A percentile compares a stretch with the other conserved stretches of the same genome.
Evolutionary conservation across 306 rosid genomes (phyloP).

Genomic region (Corylus americana): DNA sequence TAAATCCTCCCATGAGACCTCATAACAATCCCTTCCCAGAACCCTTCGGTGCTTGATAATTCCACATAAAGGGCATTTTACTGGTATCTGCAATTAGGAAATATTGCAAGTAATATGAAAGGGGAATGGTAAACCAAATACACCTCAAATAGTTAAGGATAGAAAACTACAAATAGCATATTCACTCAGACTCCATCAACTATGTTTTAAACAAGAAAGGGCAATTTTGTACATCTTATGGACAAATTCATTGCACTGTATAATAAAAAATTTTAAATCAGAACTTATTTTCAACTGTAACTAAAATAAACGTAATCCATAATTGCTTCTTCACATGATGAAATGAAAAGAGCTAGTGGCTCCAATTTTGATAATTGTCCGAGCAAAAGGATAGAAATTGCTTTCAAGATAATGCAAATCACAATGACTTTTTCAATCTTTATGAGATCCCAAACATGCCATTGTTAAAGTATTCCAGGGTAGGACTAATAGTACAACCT

Average conservation of each 20-base stretch:
- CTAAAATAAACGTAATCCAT: not conserved
- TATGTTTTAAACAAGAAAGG: not conserved
- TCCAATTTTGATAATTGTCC: slow-evolving; percentile 10
- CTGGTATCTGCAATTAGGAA: slow-evolving; percentile 52
- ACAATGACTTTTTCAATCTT: not conserved
- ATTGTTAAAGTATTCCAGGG: not conserved
- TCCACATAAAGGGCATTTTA: slow-evolving; percentile 67
- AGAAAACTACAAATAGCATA: not conserved
- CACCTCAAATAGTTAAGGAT: not conserved
- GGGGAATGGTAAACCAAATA: not conserved
- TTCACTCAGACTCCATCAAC: not conserved
- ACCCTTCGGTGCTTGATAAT: slow-evolving; percentile 60
- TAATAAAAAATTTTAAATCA: not conserved
- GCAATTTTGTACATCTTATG: not conserved
- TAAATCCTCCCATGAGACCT: slow-evolving; percentile 68
- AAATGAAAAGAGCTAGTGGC: not conserved
- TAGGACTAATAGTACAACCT: not conserved
- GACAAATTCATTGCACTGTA: not conserved
- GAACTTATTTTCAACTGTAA: not conserved
- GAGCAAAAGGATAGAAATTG: not conserved
- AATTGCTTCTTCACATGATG: not conserved
- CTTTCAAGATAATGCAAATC: slow-evolving; percentile 12
- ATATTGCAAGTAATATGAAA: not conserved
- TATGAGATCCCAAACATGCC: not conserved
- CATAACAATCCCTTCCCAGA: slow-evolving; percentile 67